Base-by-base conservation (phyloP, 768 basidiomycete genomes). In the Mrakia gelida region DNA sequence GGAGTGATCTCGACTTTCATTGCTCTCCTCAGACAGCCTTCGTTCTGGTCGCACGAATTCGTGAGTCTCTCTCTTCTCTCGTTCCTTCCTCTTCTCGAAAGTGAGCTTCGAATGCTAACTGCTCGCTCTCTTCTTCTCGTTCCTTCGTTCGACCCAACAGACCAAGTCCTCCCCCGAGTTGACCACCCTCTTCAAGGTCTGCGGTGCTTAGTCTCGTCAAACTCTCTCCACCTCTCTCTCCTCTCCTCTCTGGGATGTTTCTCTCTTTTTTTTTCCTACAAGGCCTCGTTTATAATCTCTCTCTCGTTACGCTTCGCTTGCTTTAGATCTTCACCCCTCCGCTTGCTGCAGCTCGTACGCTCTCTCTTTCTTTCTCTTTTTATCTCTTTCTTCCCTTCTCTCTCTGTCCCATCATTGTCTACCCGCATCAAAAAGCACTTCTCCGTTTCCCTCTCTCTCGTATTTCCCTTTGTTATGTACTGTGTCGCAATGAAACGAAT, bases 1-100 rank as follows among this genome's bases (percentile, higher is more conserved):
- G 95, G 96, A 77, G 90, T 94, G 38, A 85, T 96, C 81, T 91
- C 94, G 81, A 94, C 94, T 7, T 96, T 97, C 85, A 94, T 96
- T 81, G 93, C 96, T 85, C 86, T 97, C 80, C 90, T 98, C 73
- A 81, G 82, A 75, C 80, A 78, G 49, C 83, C 84, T 52, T 82
- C 81, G 8, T 84, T 85, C 82, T 85, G 83, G 83, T 81, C 82
- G 34, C 84, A 84, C 59, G 74, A 75, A 43, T 79, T 79, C 62
- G 73, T 63, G 30, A 68, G 32, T 15, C 15, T 30, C 34, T 38
- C 32, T 2, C 16, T 43, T 21, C 16, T 21, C 15, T 52, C 18
- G 11, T 52, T 52, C 18, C 49, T 21, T 2, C 13, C 4, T 2
- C 49, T 21, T 52, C 18, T 16, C 4, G 15, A 3, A 52, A 49